Evolutionary conservation across 129 eudicot genomes (phyloP).

Genomic region (Chrysanthemum seticuspe): DNA sequence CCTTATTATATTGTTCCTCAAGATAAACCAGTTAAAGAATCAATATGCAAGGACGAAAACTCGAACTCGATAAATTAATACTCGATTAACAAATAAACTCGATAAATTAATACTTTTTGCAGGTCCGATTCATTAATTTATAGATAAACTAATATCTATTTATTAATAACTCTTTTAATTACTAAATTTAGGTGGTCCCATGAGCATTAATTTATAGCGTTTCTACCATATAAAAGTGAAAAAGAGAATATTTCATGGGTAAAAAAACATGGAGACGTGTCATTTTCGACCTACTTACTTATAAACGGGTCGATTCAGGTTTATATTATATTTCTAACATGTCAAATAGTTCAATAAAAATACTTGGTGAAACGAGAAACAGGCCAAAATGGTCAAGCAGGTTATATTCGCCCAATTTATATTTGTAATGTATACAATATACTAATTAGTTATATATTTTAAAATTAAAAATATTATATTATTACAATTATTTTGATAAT

Average conservation of each 20-base stretch:
- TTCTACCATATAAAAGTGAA: not conserved
- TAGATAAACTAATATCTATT: too few species aligned
- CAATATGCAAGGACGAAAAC: not conserved
- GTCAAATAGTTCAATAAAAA: not conserved
- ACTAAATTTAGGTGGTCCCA: too few species aligned
- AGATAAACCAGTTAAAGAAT: conserved; percentile 5
- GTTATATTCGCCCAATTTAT: not conserved
- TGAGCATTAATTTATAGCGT: too few species aligned
- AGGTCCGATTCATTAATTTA: too few species aligned
- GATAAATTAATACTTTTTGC: too few species aligned
- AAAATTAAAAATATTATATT: not conserved
- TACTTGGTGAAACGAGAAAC: not conserved
- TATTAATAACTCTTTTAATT: too few species aligned
- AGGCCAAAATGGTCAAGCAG: not conserved
- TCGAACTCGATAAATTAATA: too few species aligned
- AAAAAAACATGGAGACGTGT: not conserved
- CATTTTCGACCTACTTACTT: not conserved
- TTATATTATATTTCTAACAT: not conserved
- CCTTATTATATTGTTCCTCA: not conserved
- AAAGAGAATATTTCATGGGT: not conserved
- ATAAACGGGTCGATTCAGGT: not conserved
- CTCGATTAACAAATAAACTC: too few species aligned
- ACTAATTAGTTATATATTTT: not conserved
- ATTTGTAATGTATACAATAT: not conserved
- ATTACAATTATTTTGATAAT: not conserved